These are phyloP conservation scores for Ophiocordyceps sinensis DNA, from an alignment of 2,329 filamentous ascomycete genomes.

Conservation along the genomic window DNA sequence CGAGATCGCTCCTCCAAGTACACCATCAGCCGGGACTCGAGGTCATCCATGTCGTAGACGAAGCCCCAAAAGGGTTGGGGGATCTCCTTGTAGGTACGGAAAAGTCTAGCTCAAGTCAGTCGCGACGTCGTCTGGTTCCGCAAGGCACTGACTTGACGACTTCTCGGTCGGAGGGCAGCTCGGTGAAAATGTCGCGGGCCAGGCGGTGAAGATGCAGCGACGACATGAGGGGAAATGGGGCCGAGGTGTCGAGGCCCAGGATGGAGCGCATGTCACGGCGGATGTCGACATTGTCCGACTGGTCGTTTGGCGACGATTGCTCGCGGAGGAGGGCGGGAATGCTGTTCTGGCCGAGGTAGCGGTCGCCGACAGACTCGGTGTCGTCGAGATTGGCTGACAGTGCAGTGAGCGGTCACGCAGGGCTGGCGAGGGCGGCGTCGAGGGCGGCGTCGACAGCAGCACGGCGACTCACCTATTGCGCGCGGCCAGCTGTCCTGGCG, in stretches of 20 bases:
- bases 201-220: constrained; percentile 44
- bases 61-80: constrained; percentile 56
- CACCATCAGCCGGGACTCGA: constrained; percentile 49
- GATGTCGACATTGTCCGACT: constrained; percentile 39
- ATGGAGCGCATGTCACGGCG: constrained; percentile 53
- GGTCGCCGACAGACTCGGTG: constrained; percentile 38
- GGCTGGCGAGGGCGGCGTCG: background rate
- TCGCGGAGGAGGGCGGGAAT: constrained; percentile 52
- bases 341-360: constrained; percentile 53
- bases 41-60: constrained; percentile 50
- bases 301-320: constrained; percentile 38
- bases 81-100: constrained; percentile 52
- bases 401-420: constrained; percentile 7
- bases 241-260: constrained; percentile 49
- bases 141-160: constrained; percentile 45
- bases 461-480: constrained; percentile 21
- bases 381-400: constrained; percentile 31
- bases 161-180: constrained; percentile 49
- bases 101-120: constrained; percentile 29
- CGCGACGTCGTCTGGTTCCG: background rate
- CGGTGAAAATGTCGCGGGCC: constrained; percentile 44
- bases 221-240: constrained; percentile 54
- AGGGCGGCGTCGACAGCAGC: no score
- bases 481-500: constrained; percentile 28
- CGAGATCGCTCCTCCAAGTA: constrained; percentile 50